Evolutionary conservation across 495 filamentous ascomycete genomes (phyloP), one percentile per base, ranked within the genome.

Genomic region (Xylaria scruposa): DNA sequence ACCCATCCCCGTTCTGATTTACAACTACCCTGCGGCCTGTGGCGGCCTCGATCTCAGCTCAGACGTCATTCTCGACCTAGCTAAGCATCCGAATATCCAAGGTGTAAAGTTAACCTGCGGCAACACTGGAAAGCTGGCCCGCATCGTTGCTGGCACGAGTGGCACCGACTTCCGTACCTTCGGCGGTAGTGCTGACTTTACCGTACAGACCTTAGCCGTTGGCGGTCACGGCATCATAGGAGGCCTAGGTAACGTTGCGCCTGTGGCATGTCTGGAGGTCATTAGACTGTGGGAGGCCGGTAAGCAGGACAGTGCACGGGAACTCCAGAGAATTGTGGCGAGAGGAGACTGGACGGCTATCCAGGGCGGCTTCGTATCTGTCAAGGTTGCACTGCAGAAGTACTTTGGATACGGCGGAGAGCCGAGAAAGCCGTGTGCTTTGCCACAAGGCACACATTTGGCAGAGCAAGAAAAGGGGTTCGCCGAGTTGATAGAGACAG

Each of bases 31-130:
- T 38, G 93, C 89, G 21, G 95, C 92, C 3, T 92, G 91, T 42
- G 85, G 88, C 15, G 94, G 95, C 15, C 83, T 96, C 67, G 94
- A 97, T 77, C 90, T 97, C 59, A 90, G 87, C 66, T 96, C 93
- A 0, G 93, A 97, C 76, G 85, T 90, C 71, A 93, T 97, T 78
- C 85, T 92, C 63, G 81, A 89, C 65, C 87, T 97, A 47, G 81
- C 94, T 4, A 79, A 89, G 73, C 94, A 97, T 79, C 87, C 91
- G 74, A 97, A 97, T 77, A 95, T 98, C 75, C 90, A 94, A 67
- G 94, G 94, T 62, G 91, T 91, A 78, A 98, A 98, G 85, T 86
- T 97, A 64, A 98, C 94, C 5, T 98, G 94, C 80, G 94, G 94
- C 60, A 97, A 98, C 82, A 97, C 95, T 21, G 94, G 94, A 67